Evolutionary conservation across 106 monocot genomes (phyloP), one percentile per base, ranked within the genome.

Genomic region (Gastrodia elata): DNA sequence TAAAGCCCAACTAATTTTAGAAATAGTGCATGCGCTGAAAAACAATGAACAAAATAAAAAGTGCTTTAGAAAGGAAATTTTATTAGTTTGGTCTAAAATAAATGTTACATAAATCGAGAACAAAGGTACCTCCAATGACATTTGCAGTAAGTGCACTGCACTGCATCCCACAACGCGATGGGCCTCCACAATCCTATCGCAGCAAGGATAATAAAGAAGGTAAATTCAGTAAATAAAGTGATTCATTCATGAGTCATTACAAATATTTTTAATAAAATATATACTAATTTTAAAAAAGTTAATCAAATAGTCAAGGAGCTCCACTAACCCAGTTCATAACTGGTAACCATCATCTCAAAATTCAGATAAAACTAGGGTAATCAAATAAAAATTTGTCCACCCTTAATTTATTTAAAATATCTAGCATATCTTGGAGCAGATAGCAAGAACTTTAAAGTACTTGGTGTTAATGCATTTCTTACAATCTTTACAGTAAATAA

Each of bases 61-160:
- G 8, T 61, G 32, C 11, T 61, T 11, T 22, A 61, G 32, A 27
- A 61, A 61, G 61, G 10, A 61, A 13, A 32, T 61, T 61, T 30
- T 2, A 28, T 10, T 13, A 61, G 32, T 15, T 61, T 61, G 32
- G 32, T 61, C 2, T 11, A 61, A 61, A 22, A 55, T 52, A 55
- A 61, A 61, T 2, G 13, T 61, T 61, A 61, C 13, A 30, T 61
- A 27, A 61, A 32, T 10, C 32, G 32, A 32, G 22, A 61, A 15
- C 32, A 32, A 10, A 69, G 41, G 25, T 69, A 69, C 69, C 69
- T 69, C 69, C 69, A 24, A 69, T 69, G 40, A 40, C 35, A 10
- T 69, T 40, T 69, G 39, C n/a, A 39, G 20, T 16, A 69, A 69
- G 69, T 39, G 69, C 69, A 69, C 69, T 40, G 20, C 69, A 69